phyloP scores from a whole-genome alignment of 371 early-diverging fungal species.

The Mortierella sp. region DNA sequence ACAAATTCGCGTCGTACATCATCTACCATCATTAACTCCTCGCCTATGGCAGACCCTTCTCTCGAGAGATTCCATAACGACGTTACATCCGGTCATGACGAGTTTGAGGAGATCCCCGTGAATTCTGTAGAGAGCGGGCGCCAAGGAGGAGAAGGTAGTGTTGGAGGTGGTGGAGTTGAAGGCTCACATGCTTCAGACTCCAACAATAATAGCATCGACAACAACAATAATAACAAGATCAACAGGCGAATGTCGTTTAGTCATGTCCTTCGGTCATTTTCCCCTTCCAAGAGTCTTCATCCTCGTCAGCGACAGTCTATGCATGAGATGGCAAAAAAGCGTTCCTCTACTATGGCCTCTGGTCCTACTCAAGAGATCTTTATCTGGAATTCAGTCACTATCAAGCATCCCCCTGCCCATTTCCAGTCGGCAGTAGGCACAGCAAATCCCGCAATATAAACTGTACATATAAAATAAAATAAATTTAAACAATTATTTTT shows the following conservation, averaged over 20 bases:
- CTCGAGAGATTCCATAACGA: background rate
- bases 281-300: background rate
- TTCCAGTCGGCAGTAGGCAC: too few species aligned
- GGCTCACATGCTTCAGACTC: background rate
- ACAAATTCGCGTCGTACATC: constrained; percentile 4
- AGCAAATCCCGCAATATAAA: too few species aligned
- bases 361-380: background rate
- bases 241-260: constrained; percentile 39
- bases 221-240: constrained; percentile 2
- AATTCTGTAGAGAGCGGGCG: background rate
- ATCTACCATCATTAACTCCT: constrained; percentile 5
- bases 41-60: constrained; percentile 1
- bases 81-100: background rate
- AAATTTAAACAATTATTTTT: background rate
- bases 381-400: background rate
- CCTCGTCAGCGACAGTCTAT: background rate
- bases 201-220: background rate
- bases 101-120: background rate
- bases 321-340: background rate
- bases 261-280: constrained; percentile 29
- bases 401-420: background rate
- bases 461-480: background rate
- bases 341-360: background rate
- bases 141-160: background rate
- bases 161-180: background rate